Evolutionary conservation across 2,329 filamentous ascomycete genomes (phyloP), one percentile per base, ranked within the genome.

Genomic region (Catunica adiposa): DNA sequence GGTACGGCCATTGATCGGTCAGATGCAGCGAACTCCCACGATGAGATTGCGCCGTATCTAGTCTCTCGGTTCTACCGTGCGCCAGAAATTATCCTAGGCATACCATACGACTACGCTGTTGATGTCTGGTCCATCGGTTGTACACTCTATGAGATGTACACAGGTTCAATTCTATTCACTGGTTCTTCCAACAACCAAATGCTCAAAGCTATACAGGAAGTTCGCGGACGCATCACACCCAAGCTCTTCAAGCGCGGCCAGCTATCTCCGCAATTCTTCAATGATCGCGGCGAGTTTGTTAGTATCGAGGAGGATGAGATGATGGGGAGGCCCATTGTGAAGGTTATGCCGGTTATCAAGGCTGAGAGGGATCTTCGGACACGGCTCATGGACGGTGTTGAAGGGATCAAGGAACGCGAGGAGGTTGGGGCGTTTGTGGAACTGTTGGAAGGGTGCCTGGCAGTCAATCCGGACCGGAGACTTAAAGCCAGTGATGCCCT

Each of bases 111-210:
- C 66, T 94, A 90, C 66, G 84, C 85, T 6, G 87, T 97, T 61
- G 92, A 98, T 67, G 86, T 95, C 75, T 98, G 92, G 92, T 94
- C 90, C 6, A 88, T 97, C 61, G 94, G 92, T 38, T 98, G 92
- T 70, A 98, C 92, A 0, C 75, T 97, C 29, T 98, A 94, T 68
- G 92, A 98, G 70, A 75, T 98, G 42, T 97, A 94, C 71, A 97
- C 92, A 0, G 92, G 92, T 64, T 95, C 96, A 68, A 97, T 98
- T 57, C 75, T 98, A 31, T 98, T 98, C 67, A 89, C 88, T 1
- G 92, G 92, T 58, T 80, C 86, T 61, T 92, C 87, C 70, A 98
- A 98, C 73, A 98, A 98, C 66, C 89, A 95, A 71, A 98, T 98
- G 92, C 79, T 98, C 59, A 86, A 87, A 60, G 83, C 85, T 20